These are phyloP conservation scores for Blumeria hordei DNA, from an alignment of 2,329 filamentous ascomycete species.

Conservation along the genomic window DNA sequence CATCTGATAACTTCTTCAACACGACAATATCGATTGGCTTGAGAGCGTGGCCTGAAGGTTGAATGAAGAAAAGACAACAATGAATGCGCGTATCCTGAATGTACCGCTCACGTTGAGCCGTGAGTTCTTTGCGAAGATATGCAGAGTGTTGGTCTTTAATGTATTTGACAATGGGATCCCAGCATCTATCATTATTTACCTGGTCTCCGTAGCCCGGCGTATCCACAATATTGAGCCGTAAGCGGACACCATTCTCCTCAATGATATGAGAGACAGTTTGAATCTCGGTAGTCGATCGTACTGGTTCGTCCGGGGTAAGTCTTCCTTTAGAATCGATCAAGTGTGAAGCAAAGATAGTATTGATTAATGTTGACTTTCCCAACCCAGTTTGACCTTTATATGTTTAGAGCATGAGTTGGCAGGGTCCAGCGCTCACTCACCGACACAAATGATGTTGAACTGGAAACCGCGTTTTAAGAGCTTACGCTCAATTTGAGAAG, in stretches of 20 bases:
- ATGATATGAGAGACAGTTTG: slow-evolving; percentile 96
- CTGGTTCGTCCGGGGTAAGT: slow-evolving; percentile 72
- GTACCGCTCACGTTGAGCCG: slow-evolving; percentile 94
- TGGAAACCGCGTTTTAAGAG: slow-evolving; percentile 98
- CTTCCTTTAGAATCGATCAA: slow-evolving; percentile 97
- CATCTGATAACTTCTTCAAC: slow-evolving; percentile 96
- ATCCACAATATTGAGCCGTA: slow-evolving; percentile 95
- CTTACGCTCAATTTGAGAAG: slow-evolving; percentile 97
- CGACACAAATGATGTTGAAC: slow-evolving; percentile 98
- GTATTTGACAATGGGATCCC: slow-evolving; percentile 99
- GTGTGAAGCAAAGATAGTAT: slow-evolving; percentile 99
- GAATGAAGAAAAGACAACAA: slow-evolving; percentile 99
- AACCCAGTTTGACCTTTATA: slow-evolving; percentile 77
- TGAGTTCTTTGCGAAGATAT: slow-evolving; percentile 97
- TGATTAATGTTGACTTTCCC: slow-evolving; percentile 97
- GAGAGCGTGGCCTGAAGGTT: slow-evolving; percentile 89
- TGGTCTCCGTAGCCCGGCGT: slow-evolving; percentile 95
- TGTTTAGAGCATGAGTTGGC: not conserved
- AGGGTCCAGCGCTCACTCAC: slow-evolving; percentile 30
- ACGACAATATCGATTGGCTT: slow-evolving; percentile 99
- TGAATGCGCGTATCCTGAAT: slow-evolving; percentile 98
- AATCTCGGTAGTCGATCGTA: slow-evolving; percentile 92
- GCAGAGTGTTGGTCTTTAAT: slow-evolving; percentile 99
- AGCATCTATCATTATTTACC: slow-evolving; percentile 99
- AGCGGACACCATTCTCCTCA: slow-evolving; percentile 95